Conservation (phyloP, 78 protist species). For the Tieghemostelium lacteum region DNA sequence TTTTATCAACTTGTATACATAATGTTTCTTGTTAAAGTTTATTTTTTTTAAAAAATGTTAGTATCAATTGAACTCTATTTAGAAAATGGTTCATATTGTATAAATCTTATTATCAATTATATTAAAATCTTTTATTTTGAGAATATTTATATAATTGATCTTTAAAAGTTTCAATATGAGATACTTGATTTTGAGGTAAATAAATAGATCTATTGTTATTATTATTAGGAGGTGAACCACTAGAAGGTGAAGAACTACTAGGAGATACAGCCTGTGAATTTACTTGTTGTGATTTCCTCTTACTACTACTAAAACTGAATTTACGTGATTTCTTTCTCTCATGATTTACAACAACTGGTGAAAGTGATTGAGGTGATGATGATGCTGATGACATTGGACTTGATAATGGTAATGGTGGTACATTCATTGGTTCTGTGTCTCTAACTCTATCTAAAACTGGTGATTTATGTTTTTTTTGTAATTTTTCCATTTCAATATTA, state of each 20-base stretch:
- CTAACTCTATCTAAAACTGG: conserved; percentile 47
- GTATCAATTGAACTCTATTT: too few relatives aligned
- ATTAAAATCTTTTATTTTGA: conserved; percentile 24
- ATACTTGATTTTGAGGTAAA: conserved; percentile 10
- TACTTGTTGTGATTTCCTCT: not conserved
- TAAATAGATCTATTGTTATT: too few relatives aligned
- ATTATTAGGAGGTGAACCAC: conserved; percentile 23
- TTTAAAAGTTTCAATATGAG: conserved; percentile 70
- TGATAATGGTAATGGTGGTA: conserved; percentile 31
- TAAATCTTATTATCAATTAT: not conserved
- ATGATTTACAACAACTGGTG: not conserved
- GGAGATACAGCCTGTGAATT: not conserved
- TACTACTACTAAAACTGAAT: conserved; percentile 25
- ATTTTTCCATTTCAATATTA: conserved; percentile 30
- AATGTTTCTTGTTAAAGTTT: too few relatives aligned
- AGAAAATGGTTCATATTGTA: too few relatives aligned
- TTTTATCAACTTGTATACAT: too few relatives aligned
- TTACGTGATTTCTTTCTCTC: conserved; percentile 63
- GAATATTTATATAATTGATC: conserved; percentile 59
- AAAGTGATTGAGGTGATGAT: not conserved
- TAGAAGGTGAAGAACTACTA: not conserved
- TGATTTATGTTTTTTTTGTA: conserved; percentile 23
- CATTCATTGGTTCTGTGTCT: conserved; percentile 27
- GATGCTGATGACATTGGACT: conserved; percentile 9
- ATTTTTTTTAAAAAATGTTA: too few relatives aligned